Base-by-base conservation (phyloP, 768 basidiomycete genomes). In the Tricholoma hemisulphureum region DNA sequence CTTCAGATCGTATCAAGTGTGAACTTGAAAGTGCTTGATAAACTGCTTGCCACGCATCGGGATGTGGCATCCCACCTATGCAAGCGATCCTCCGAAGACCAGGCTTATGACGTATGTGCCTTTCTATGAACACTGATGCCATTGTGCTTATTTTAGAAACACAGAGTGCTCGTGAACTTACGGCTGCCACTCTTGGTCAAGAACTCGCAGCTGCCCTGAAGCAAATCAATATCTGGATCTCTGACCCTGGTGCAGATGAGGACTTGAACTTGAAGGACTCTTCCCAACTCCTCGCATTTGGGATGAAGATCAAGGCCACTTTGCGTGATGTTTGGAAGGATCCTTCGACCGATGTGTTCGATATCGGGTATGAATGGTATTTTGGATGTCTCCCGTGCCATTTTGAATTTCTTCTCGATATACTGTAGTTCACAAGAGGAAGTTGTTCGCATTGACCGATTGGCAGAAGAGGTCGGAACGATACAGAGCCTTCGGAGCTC, bases 141-240 rank as follows among this genome's bases (percentile, higher is more conserved):
- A 14, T 32, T 55, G 46, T 35, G 41, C 56, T 60, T 24, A 46
- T 9, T 32, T 2, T 32, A 23, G 29, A 26, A 13, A 18, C n/a
- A 14, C 39, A 94, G 94, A 93, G 90, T 65, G 91, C 94, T 1
- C 80, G 85, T 37, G 95, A 96, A 66, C 77, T 96, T 45, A 86
- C 86, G 14, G 85, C 86, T 5, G 88, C 89, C 1, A 81, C 86
- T 0, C 86, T 93, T 73, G 91, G 92, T 1, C 87, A 92, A 66
- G 95, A 96, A 61, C 73, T 96, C 2, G 88, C 91, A n/a, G 66
- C 71, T 20, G 84, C 85, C 2, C 73, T 95, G 21, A 84, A 82
- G 56, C 80, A 85, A 49, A 74, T 86, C 16, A 77, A 83, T 62
- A 67, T 71, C 5, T 76, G 78, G 67, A 71, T 91, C 20, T 72